These are phyloP conservation scores for Yamadazyma spencermartinsiae DNA, from an alignment of 1,139 yeast species.

Conservation along the genomic window DNA sequence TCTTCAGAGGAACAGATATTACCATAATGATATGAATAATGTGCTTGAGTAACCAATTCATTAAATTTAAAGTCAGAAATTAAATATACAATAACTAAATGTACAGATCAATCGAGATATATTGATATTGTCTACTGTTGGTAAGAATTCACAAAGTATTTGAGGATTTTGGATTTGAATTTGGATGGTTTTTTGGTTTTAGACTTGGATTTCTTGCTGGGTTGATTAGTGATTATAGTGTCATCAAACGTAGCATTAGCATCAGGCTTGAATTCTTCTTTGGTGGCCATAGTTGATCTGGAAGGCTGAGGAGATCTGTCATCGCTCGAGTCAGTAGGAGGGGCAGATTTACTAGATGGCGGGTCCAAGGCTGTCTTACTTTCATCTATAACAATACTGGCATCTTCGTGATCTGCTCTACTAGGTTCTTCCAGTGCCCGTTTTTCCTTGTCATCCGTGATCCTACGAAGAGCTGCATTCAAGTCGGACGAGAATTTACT, in stretches of 20 bases:
- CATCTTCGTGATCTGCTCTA: background rate
- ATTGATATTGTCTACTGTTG: constrained; percentile 16
- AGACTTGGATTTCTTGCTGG: constrained; percentile 13
- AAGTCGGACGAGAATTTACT: constrained; percentile 18
- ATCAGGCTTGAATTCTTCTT: constrained; percentile 5
- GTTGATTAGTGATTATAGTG: constrained; percentile 5
- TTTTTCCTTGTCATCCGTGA: constrained; percentile 11
- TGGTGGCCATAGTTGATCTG: constrained; percentile 12
- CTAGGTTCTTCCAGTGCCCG: background rate
- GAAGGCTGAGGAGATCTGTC: constrained; percentile 16
- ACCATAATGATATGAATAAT: background rate
- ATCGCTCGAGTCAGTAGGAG: constrained; percentile 12
- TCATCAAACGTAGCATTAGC: constrained; percentile 1
- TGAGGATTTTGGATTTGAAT: constrained; percentile 35
- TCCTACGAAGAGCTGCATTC: constrained; percentile 17
- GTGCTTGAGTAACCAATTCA: background rate
- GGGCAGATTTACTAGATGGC: constrained; percentile 7
- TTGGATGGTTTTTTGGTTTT: constrained; percentile 17
- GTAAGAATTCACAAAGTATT: constrained; percentile 37
- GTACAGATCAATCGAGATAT: background rate
- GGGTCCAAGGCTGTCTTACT: background rate
- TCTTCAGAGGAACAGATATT: background rate
- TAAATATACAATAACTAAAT: constrained; percentile 1
- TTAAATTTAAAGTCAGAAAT: background rate
- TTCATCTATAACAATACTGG: background rate